These are phyloP conservation scores for Eimeria praecox DNA, from an alignment of 169 alveolate genomes.

Conservation along the genomic window DNA sequence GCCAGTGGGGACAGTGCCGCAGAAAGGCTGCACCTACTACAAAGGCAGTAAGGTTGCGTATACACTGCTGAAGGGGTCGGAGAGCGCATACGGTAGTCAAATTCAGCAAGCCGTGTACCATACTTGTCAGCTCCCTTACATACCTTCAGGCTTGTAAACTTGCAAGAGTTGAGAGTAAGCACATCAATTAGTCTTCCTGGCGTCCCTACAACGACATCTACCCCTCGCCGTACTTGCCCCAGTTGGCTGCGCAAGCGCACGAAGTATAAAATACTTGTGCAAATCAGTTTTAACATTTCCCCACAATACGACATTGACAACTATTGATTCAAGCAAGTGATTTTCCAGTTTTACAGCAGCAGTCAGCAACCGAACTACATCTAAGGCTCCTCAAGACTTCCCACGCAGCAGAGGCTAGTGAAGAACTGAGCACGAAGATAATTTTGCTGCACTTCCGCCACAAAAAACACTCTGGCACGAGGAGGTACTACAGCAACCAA, in stretches of 20 bases:
- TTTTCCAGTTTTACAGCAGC: background rate
- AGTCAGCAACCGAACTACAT: background rate
- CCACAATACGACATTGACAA: background rate
- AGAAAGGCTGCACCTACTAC: background rate
- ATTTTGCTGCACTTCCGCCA: background rate
- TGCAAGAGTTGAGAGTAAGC: conserved; percentile 77
- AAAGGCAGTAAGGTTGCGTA: background rate
- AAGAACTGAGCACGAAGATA: background rate
- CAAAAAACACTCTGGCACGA: background rate
- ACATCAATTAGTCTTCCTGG: conserved; percentile 83
- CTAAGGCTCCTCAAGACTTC: background rate
- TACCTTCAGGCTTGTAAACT: conserved; percentile 71
- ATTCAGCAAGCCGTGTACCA: background rate
- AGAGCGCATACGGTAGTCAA: background rate
- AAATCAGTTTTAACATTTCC: background rate
- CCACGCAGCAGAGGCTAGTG: background rate
- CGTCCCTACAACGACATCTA: conserved; percentile 80
- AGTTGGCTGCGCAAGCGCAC: conserved; percentile 75
- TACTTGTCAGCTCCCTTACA: background rate
- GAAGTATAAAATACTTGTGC: background rate
- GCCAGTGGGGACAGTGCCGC: background rate
- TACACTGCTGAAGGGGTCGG: background rate
- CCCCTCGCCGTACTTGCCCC: conserved; percentile 81
- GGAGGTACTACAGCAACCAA: background rate
- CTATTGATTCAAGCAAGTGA: background rate